phyloP scores from a whole-genome alignment of 768 basidiomycete species.

The Lentinula sp. region DNA sequence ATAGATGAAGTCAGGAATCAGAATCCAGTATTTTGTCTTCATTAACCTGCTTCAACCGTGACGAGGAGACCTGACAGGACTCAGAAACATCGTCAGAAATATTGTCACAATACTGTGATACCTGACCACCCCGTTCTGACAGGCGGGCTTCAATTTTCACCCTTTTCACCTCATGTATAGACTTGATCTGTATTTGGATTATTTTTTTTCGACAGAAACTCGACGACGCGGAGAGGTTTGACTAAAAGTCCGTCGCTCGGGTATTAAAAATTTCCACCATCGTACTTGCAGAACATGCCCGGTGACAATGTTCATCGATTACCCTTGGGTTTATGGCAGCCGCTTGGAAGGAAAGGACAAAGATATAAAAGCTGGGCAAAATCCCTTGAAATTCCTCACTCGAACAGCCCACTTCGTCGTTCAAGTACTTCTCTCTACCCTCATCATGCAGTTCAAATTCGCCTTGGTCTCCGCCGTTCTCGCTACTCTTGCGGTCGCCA shows the following conservation, averaged over 20 bases:
- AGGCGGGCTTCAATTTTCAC: background rate
- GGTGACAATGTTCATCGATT: too few species aligned
- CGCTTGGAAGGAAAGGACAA: background rate
- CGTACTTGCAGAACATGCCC: background rate
- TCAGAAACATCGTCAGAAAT: background rate
- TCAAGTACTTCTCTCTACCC: background rate
- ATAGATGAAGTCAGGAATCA: too few species aligned
- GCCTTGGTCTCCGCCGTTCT: background rate
- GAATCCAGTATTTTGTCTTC: too few species aligned
- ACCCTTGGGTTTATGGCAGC: too few species aligned
- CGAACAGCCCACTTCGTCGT: conserved; percentile 1
- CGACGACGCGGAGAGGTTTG: background rate
- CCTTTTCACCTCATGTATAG: background rate
- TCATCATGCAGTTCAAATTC: conserved; percentile 6
- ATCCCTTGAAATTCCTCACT: background rate
- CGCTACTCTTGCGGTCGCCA: background rate
- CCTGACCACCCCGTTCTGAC: background rate
- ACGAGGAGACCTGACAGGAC: too few species aligned
- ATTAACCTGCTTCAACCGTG: too few species aligned
- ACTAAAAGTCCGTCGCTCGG: background rate
- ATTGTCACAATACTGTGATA: background rate
- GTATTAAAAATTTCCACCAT: background rate
- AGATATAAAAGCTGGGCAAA: conserved; percentile 1
- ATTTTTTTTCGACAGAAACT: background rate
- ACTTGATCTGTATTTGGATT: background rate